Evolutionary conservation across 2,329 filamentous ascomycete species (phyloP).

Genomic region (Plenodomus lindquistii): DNA sequence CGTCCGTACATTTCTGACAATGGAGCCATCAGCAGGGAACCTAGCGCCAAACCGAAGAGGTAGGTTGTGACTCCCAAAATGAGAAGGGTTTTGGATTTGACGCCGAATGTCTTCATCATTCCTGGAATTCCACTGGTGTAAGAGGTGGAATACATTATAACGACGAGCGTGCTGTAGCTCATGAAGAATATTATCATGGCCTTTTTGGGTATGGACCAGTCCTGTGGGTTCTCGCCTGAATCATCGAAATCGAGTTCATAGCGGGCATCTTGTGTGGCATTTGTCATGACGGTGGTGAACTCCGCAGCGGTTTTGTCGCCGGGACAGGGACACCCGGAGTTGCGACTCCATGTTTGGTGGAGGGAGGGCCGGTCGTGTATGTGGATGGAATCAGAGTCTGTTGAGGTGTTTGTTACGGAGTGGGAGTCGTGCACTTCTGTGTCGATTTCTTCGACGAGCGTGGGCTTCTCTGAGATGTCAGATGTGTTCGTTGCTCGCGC

Average conservation of each 20-base stretch:
- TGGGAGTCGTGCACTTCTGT: conserved; percentile 12
- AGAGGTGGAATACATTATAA: conserved; percentile 68
- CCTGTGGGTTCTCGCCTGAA: conserved; percentile 63
- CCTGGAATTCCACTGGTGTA: conserved; percentile 75
- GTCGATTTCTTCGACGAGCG: conserved; percentile 8
- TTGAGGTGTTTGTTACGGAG: conserved; percentile 22
- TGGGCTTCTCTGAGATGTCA: conserved; percentile 6
- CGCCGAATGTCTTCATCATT: conserved; percentile 68
- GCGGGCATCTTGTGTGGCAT: conserved; percentile 54
- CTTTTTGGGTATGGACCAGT: conserved; percentile 68
- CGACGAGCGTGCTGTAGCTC: conserved; percentile 59
- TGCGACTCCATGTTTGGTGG: conserved; percentile 40
- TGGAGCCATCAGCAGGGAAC: conserved; percentile 74
- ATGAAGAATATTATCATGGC: conserved; percentile 58
- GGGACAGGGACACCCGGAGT: conserved; percentile 35
- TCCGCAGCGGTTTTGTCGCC: conserved; percentile 27
- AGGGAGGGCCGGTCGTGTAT: conserved; percentile 30
- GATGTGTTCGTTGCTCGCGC: background rate
- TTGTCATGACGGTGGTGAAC: conserved; percentile 38
- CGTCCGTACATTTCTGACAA: conserved; percentile 72
- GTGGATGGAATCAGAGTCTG: conserved; percentile 19
- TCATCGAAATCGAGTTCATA: conserved; percentile 76
- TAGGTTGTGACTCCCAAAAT: conserved; percentile 81
- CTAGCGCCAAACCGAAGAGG: conserved; percentile 72
- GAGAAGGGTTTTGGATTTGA: conserved; percentile 61